A percentile compares a stretch with the other conserved stretches of the same genome.
phyloP scores from a whole-genome alignment of 176 grass and related monocot genomes.

The Sorghum bicolor region DNA sequence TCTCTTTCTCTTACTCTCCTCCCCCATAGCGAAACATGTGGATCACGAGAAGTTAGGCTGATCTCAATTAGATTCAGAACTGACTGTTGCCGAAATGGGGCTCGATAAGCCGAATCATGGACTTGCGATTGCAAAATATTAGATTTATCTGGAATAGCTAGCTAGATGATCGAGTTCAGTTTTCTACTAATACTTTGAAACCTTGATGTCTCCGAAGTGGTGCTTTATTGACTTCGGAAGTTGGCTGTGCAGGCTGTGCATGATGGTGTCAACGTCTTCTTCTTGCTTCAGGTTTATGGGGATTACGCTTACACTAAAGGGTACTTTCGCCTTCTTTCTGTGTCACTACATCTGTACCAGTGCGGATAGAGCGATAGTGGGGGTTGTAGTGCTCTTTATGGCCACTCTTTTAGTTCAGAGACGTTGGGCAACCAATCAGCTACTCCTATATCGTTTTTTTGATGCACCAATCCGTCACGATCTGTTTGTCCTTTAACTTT shows the following conservation, averaged over 20 bases:
- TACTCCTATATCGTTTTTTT: slow-evolving; percentile 22
- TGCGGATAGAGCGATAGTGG: slow-evolving; percentile 18
- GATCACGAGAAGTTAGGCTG: neutral
- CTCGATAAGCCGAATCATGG: neutral
- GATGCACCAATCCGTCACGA: neutral
- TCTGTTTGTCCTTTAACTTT: neutral
- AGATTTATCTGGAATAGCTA: slow-evolving; percentile 8
- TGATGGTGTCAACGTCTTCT: slow-evolving; percentile 87
- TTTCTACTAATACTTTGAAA: slow-evolving; percentile 1
- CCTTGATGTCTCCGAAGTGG: slow-evolving; percentile 21
- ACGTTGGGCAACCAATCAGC: neutral
- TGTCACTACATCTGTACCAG: neutral
- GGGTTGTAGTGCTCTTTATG: slow-evolving; percentile 22
- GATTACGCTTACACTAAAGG: slow-evolving; percentile 78
- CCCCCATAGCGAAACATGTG: neutral
- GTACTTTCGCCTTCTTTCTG: slow-evolving; percentile 49
- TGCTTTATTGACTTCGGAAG: slow-evolving; percentile 42
- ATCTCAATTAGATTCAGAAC: neutral
- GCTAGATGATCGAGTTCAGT: neutral
- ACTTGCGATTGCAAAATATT: neutral
- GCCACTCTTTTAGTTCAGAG: slow-evolving; percentile 23
- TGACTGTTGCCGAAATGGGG: neutral
- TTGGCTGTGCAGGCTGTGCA: slow-evolving; percentile 75
- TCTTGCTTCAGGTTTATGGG: slow-evolving; percentile 88
- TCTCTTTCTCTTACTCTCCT: neutral